A percentile compares a stretch with the other conserved stretches of the same genome.
Evolutionary conservation across 352 stramenopile species (phyloP).

Genomic region (Pythium sukuiense): DNA sequence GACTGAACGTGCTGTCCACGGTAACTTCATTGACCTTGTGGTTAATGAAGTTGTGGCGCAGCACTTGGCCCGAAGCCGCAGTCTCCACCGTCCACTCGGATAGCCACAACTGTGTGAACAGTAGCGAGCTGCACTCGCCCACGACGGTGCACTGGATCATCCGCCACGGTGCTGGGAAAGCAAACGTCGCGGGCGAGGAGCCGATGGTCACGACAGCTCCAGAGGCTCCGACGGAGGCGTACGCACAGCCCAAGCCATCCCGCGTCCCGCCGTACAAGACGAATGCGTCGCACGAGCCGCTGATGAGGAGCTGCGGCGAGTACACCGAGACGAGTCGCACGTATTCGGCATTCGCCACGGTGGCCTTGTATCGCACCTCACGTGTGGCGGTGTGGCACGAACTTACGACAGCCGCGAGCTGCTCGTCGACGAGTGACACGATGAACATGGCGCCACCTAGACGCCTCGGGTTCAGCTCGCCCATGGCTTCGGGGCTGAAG

Average conservation of each 20-base stretch:
- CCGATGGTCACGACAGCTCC: constrained; percentile 28
- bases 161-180: constrained; percentile 37
- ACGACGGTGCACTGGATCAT: constrained; percentile 44
- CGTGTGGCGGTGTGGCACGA: constrained; percentile 17
- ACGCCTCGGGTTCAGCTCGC: constrained; percentile 36
- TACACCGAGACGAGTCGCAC: constrained; percentile 25
- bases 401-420: constrained; percentile 26
- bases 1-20: constrained; percentile 37
- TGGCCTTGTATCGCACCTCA: constrained; percentile 17
- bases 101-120: constrained; percentile 44
- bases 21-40: constrained; percentile 45
- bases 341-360: constrained; percentile 25
- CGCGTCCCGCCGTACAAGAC: constrained; percentile 26
- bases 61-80: constrained; percentile 5
- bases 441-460: constrained; percentile 30
- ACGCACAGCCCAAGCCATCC: constrained; percentile 35
- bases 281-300: constrained; percentile 28
- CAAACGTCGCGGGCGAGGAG: constrained; percentile 7
- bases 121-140: constrained; percentile 38
- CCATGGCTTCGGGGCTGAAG: constrained; percentile 28
- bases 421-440: constrained; percentile 24
- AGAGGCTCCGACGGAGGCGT: constrained; percentile 33
- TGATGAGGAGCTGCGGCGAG: constrained; percentile 29
- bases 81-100: constrained; percentile 33
- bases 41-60: constrained; percentile 45